These are phyloP conservation scores for Candida jianshihensis DNA, from an alignment of 805 yeast species.

Conservation along the genomic window DNA sequence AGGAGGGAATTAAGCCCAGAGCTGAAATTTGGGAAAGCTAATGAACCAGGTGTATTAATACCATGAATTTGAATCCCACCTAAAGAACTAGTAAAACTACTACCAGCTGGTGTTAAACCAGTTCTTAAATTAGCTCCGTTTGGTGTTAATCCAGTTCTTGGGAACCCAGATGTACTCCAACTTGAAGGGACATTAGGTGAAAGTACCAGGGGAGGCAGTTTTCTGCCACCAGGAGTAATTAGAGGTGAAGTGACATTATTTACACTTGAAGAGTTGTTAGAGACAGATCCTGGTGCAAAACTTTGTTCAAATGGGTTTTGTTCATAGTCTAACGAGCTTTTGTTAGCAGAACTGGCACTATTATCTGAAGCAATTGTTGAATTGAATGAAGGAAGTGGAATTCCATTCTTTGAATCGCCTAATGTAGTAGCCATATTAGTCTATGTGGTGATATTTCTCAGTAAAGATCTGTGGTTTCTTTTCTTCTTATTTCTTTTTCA, in stretches of 20 bases:
- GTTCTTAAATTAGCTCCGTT: slow-evolving; percentile 67
- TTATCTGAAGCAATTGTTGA: not conserved
- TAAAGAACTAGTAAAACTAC: slow-evolving; percentile 31
- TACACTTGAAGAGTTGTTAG: slow-evolving; percentile 20
- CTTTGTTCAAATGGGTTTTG: slow-evolving; percentile 95
- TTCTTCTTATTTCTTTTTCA: too few species aligned
- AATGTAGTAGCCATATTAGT: not conserved
- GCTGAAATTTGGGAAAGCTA: slow-evolving; percentile 19
- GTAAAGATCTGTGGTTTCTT: too few species aligned
- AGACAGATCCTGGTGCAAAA: slow-evolving; percentile 59
- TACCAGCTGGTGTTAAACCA: slow-evolving; percentile 66
- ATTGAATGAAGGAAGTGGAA: not conserved
- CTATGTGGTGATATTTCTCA: not conserved
- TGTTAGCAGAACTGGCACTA: not conserved
- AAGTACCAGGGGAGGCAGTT: slow-evolving; percentile 40
- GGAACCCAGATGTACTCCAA: slow-evolving; percentile 20
- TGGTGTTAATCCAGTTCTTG: slow-evolving; percentile 61
- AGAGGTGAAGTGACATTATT: slow-evolving; percentile 35
- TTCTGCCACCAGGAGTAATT: slow-evolving; percentile 51
- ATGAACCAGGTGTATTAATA: slow-evolving; percentile 17
- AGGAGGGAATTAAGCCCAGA: slow-evolving; percentile 31
- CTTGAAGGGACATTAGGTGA: slow-evolving; percentile 21
- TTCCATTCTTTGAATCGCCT: not conserved
- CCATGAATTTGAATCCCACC: slow-evolving; percentile 25
- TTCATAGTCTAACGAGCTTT: slow-evolving; percentile 62